These are phyloP conservation scores for Candida mesenterica DNA, from an alignment of 1,139 yeast genomes.

Conservation along the genomic window DNA sequence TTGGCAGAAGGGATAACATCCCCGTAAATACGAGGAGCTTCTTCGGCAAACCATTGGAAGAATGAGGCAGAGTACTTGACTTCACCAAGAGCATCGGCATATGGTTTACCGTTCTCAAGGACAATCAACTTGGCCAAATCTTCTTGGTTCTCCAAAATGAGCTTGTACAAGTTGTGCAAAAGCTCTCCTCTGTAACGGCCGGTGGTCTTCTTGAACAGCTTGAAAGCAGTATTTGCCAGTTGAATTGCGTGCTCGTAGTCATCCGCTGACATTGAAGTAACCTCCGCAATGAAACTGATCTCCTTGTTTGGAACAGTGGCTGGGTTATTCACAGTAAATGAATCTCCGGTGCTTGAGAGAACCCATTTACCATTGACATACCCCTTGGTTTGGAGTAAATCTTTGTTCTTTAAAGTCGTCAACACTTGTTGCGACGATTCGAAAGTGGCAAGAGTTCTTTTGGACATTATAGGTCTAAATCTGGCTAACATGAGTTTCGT, in stretches of 20 bases:
- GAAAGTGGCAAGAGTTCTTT: conserved; percentile 9
- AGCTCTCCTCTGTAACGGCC: conserved; percentile 40
- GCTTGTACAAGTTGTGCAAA: conserved; percentile 28
- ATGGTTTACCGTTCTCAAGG: conserved; percentile 35
- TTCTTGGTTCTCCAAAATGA: conserved; percentile 25
- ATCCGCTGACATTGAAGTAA: conserved; percentile 32
- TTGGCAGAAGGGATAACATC: conserved; percentile 24
- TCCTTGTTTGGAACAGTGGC: conserved; percentile 30
- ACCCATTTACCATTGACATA: conserved; percentile 48
- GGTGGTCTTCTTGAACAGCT: conserved; percentile 34
- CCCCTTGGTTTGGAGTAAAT: conserved; percentile 37
- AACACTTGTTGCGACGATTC: conserved; percentile 15
- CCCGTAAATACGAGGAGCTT: conserved; percentile 34
- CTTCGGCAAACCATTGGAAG: conserved; percentile 41
- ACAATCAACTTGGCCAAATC: conserved; percentile 32
- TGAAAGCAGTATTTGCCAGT: conserved; percentile 37
- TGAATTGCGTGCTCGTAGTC: conserved; percentile 42
- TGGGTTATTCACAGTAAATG: conserved; percentile 47
- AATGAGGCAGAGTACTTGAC: conserved; percentile 33
- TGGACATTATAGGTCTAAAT: conserved; percentile 4
- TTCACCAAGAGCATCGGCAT: conserved; percentile 33
- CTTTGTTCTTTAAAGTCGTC: conserved; percentile 28
- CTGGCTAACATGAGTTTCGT: neutral
- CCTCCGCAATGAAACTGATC: conserved; percentile 32
- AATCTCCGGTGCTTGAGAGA: conserved; percentile 19